These are phyloP conservation scores for Sideroxylon spinosum DNA, from an alignment of 179 eudicot genomes.

Conservation along the genomic window DNA sequence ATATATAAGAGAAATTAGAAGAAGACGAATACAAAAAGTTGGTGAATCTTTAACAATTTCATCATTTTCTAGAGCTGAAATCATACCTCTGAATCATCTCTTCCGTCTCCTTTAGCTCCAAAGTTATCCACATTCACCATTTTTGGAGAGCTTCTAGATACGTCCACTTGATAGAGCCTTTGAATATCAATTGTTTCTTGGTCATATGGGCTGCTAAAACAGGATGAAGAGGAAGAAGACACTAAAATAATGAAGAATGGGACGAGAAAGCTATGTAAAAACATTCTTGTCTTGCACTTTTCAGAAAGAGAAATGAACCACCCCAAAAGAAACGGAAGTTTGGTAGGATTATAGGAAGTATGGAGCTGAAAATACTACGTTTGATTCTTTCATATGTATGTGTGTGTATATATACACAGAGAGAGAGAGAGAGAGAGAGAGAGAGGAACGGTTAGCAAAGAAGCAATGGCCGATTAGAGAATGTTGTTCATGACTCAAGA, in stretches of 20 bases:
- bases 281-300: slow-evolving; percentile 15
- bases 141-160: neutral
- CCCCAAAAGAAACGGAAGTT: slow-evolving; percentile 1
- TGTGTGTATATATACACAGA: neutral
- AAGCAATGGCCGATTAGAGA: slow-evolving; percentile 9
- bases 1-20: neutral
- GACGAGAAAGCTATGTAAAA: slow-evolving; percentile 2
- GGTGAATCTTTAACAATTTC: neutral
- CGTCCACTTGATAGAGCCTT: slow-evolving; percentile 8
- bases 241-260: slow-evolving; percentile 10
- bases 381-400: neutral
- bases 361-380: neutral
- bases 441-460: slow-evolving; percentile 3
- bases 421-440: slow-evolving; percentile 16
- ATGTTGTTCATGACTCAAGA: neutral
- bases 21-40: neutral
- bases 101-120: slow-evolving; percentile 40
- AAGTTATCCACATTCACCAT: slow-evolving; percentile 39
- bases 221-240: slow-evolving; percentile 6
- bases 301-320: neutral
- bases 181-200: neutral
- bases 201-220: neutral
- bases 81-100: slow-evolving; percentile 38
- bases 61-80: neutral
- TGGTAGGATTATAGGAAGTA: slow-evolving; percentile 1